Base-by-base conservation (phyloP, 208 protist species). In the Wallacemonas sp. region DNA sequence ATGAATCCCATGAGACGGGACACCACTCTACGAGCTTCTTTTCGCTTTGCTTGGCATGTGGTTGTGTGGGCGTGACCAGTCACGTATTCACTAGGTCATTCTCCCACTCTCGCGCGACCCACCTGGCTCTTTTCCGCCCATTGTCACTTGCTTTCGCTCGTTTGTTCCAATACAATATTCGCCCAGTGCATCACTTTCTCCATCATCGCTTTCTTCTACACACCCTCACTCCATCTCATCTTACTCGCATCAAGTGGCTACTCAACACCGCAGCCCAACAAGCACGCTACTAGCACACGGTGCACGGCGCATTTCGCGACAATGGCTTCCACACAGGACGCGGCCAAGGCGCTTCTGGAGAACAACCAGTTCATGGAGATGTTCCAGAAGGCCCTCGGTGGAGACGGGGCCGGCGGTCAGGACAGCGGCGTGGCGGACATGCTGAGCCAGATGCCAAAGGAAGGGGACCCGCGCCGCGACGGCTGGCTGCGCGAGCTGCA, bases 361-460 rank as follows among this genome's bases (percentile, higher is more conserved):
- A 92, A 94, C 62, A 38, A 72, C 14, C 72, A 95, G 71, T 95
- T 97, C 42, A 79, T 95, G 54, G 74, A 93, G 29, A 44, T 89
- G 25, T 94, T 97, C 54, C 79, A 95, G 66, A 59, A 74, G 10
- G 86, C 87, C 0, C 48, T 94, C 8, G 54, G 44, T 18, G 57
- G 48, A 28, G 76, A 73, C 23, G 77, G 64, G n/a, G 61, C 72
- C 8, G 73, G 76, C 11, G 68, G 76, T 16, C 33, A 67, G 4
- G 57, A 55, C 12, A 57, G 32, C 12, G 61, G 39, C 8, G 52
- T 32, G 7, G 59, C 41, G 3, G 45, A 28, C 20, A 50, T 77
- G 36, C 61, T 95, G 11, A 76, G 77, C 20, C 73, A 75, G 11
- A 95, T 95, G 65, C 90, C 90, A 11, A 77, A 79, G 20, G 87